Evolutionary conservation across 805 yeast genomes (phyloP).

Genomic region (Lipomyces spencermartinsiae): DNA sequence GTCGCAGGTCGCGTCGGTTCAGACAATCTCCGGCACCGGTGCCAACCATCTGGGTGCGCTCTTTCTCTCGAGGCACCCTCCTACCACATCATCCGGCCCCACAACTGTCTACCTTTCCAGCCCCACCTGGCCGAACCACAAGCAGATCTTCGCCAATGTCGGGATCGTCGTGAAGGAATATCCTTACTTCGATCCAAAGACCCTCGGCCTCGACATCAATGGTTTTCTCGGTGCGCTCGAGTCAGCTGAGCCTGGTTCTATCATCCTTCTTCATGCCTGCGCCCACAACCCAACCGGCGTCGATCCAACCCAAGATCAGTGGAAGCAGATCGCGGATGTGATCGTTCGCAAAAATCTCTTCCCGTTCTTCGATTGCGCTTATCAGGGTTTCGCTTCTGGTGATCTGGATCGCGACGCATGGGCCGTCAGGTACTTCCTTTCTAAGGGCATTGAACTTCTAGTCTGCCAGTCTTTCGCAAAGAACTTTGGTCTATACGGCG

Average conservation of each 20-base stretch:
- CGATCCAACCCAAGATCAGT: slow-evolving; percentile 84
- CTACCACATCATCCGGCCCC: slow-evolving; percentile 46
- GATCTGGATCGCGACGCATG: slow-evolving; percentile 81
- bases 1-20: slow-evolving; percentile 60
- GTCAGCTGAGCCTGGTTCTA: slow-evolving; percentile 74
- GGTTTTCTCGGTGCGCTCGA: slow-evolving; percentile 71
- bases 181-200: slow-evolving; percentile 82
- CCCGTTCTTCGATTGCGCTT: slow-evolving; percentile 90
- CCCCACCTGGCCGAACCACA: slow-evolving; percentile 99
- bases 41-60: slow-evolving; percentile 89
- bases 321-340: slow-evolving; percentile 72
- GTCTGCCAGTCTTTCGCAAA: slow-evolving; percentile 96
- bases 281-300: slow-evolving; percentile 99
- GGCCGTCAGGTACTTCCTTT: slow-evolving; percentile 67
- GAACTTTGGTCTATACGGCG: slow-evolving; percentile 97
- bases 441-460: slow-evolving; percentile 62
- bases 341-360: slow-evolving; percentile 60
- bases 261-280: slow-evolving; percentile 88
- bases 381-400: slow-evolving; percentile 97
- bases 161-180: slow-evolving; percentile 73
- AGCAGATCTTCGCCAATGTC: slow-evolving; percentile 73
- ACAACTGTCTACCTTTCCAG: slow-evolving; percentile 70
- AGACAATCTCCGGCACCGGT: slow-evolving; percentile 86
- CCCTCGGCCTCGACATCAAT: slow-evolving; percentile 72
- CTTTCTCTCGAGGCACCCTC: slow-evolving; percentile 56